These are phyloP conservation scores for Solanum dulcamara DNA, from an alignment of 257 asterid species.

Conservation along the genomic window DNA sequence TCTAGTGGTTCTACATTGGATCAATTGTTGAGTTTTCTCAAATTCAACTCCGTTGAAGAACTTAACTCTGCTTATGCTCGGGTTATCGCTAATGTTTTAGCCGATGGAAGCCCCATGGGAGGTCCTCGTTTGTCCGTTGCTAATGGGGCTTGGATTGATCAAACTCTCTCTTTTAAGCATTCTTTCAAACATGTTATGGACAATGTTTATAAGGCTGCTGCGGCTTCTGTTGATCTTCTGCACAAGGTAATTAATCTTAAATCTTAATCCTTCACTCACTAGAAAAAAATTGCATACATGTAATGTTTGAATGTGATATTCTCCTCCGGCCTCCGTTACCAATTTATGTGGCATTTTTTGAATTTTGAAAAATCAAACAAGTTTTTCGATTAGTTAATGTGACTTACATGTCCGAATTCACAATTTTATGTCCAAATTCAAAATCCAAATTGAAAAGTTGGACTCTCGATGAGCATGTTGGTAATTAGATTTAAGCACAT, in stretches of 20 bases:
- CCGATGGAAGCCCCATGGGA: constrained; percentile 34
- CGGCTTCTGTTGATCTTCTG: constrained; percentile 35
- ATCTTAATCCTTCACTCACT: background rate
- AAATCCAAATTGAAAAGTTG: background rate
- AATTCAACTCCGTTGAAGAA: background rate
- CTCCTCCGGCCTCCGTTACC: background rate
- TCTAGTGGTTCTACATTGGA: background rate
- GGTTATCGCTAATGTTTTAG: constrained; percentile 26
- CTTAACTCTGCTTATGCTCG: constrained; percentile 22
- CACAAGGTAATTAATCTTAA: constrained; percentile 21
- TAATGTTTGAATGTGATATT: background rate
- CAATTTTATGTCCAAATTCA: too few species aligned
- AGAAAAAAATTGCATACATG: background rate
- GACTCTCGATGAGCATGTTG: background rate
- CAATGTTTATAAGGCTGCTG: constrained; percentile 33
- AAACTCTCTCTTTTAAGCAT: constrained; percentile 27
- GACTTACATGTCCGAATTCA: too few species aligned
- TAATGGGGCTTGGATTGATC: constrained; percentile 45
- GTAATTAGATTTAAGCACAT: too few species aligned
- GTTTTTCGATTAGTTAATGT: too few species aligned
- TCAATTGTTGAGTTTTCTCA: constrained; percentile 6
- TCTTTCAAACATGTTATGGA: constrained; percentile 23
- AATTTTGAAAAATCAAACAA: background rate
- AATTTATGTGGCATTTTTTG: background rate
- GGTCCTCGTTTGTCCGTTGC: constrained; percentile 43